Conservation (phyloP, 495 filamentous ascomycete genomes). For the Xylaria nigripes region DNA sequence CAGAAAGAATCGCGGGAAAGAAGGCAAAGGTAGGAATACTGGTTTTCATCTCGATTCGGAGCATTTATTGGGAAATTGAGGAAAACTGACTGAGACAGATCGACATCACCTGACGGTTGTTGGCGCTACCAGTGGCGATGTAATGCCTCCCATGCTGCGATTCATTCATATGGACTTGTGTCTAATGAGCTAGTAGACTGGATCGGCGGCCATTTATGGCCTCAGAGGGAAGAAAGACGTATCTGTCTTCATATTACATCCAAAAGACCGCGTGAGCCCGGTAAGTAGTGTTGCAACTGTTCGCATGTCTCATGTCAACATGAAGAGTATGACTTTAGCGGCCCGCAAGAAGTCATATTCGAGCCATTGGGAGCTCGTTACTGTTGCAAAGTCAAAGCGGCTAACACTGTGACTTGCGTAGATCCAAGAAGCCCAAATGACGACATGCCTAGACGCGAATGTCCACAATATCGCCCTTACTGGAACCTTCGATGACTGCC, state of each 20-base stretch:
- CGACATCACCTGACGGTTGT: constrained; percentile 84
- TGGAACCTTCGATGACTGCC: constrained; percentile 93
- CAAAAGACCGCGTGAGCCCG: constrained; percentile 71
- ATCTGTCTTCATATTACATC: constrained; percentile 80
- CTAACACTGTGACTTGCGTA: not conserved
- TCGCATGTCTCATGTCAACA: not conserved
- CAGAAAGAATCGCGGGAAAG: constrained; percentile 67
- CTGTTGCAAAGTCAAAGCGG: not conserved
- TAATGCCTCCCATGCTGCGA: constrained; percentile 4
- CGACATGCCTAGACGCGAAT: constrained; percentile 76
- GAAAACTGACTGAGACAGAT: constrained; percentile 40
- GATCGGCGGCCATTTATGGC: constrained; percentile 94
- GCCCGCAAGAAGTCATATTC: not conserved
- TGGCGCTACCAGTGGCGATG: constrained; percentile 84
- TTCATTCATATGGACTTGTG: not conserved
- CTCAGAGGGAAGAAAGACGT: constrained; percentile 95
- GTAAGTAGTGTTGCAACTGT: constrained; percentile 18
- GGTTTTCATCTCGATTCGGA: not conserved
- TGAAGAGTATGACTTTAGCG: not conserved
- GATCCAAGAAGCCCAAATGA: constrained; percentile 93
- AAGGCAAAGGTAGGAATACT: constrained; percentile 4
- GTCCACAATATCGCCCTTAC: constrained; percentile 80
- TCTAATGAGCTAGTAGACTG: constrained; percentile 42
- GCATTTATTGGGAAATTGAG: not conserved
- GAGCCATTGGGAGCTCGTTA: not conserved